Evolutionary conservation across 208 protist genomes (phyloP).

Genomic region (Acanthamoeba rhysodes): DNA sequence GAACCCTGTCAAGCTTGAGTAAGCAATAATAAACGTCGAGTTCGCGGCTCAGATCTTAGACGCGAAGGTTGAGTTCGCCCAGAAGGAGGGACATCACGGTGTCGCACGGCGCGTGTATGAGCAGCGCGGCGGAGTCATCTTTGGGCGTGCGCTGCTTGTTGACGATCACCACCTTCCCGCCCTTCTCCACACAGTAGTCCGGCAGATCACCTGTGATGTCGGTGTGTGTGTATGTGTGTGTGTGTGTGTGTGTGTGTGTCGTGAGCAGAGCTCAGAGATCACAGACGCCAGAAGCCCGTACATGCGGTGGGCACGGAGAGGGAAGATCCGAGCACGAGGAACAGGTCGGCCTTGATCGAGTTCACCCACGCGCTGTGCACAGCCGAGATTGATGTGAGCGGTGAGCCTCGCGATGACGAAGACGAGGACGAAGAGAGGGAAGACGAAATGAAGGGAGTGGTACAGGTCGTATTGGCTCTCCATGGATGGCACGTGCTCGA

Average conservation of each 20-base stretch:
- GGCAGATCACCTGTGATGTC: constrained; percentile 11
- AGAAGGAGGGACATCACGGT: not conserved
- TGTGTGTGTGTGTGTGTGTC: not conserved
- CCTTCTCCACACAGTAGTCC: constrained; percentile 49
- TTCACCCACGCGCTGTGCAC: constrained; percentile 47
- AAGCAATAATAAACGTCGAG: too few relatives aligned
- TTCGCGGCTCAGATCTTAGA: too few relatives aligned
- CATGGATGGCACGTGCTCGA: constrained; percentile 69
- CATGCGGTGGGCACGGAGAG: constrained; percentile 62
- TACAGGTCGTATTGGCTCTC: constrained; percentile 66
- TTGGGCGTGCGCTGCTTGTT: constrained; percentile 72
- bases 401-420: too few relatives aligned
- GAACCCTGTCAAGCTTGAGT: too few relatives aligned
- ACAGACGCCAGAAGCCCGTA: not conserved
- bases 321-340: constrained; percentile 44
- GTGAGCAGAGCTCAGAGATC: not conserved
- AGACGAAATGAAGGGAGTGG: not conserved
- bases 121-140: not conserved
- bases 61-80: not conserved
- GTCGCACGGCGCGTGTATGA: constrained; percentile 70
- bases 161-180: constrained; percentile 65
- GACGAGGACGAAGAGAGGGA: not conserved
- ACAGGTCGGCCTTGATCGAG: constrained; percentile 69
- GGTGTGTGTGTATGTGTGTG: too few relatives aligned
- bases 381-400: too few relatives aligned